Evolutionary conservation across 345 rosid genomes (phyloP), one percentile per base, ranked within the genome.

Genomic region (Dipteronia dyeriana): DNA sequence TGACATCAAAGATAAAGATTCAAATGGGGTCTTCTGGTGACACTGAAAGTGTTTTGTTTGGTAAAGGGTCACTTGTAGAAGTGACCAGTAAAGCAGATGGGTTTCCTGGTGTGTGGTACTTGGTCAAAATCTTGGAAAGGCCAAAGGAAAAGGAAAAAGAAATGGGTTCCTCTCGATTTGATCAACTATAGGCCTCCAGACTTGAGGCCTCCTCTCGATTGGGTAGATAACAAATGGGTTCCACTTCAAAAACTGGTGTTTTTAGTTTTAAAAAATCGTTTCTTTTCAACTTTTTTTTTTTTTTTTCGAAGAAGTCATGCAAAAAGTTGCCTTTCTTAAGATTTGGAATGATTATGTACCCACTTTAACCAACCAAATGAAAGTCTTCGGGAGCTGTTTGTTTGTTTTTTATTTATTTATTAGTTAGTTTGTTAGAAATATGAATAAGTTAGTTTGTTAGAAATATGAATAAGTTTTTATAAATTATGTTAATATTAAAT

Each of bases 161-260:
- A 31, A 31, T 31, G 5, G 34, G 34, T 31, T 29, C 79, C 82
- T 1, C 53, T 71, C 71, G 79, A 78, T 1, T 19, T 76, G 66
- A 8, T 78, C 8, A 43, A 66, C 20, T 66, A 78, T 56, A 19
- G 7, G 53, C 49, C 60, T n/a, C 10, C 16, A 1, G 53, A 66
- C 38, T 71, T 83, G 73, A 80, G 83, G 77, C 20, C 51, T 70
- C 83, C 66, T 5, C 66, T 45, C 74, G 62, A 74, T 11, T 80
- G 81, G 83, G 62, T 19, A 20, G 66, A 53, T 70, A 65, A 75
- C 49, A 9, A 22, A 7, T 83, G 79, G 81, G 69, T 80, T 71
- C 64, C 62, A 41, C 51, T 73, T 60, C 69, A 63, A 41, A 70
- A 77, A 7, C 17, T 60, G 70, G 74, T 60, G 2, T 9, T 65